A percentile compares a stretch with the other conserved stretches of the same genome.
Conservation (phyloP, 129 eudicot genomes). For the Lactuca sativa region DNA sequence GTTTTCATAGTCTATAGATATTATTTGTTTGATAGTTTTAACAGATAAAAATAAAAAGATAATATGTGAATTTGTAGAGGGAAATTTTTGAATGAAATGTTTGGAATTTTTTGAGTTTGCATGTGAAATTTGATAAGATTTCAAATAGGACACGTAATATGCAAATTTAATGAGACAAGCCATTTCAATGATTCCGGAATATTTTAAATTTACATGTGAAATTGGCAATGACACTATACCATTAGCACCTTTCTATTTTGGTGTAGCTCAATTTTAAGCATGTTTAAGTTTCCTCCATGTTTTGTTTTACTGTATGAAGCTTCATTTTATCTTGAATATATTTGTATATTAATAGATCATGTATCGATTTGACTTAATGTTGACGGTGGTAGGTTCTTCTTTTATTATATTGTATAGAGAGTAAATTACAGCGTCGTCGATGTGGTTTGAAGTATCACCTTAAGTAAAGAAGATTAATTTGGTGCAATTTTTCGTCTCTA, state of each 20-base stretch:
- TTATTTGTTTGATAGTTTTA: too few species aligned
- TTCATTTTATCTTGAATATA: not conserved
- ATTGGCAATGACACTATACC: not conserved
- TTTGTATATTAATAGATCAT: too few species aligned
- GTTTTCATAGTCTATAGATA: too few species aligned
- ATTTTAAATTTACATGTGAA: not conserved
- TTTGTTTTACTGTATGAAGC: not conserved
- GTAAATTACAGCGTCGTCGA: too few species aligned
- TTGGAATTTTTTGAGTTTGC: not conserved
- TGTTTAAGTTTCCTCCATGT: not conserved
- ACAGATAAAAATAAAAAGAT: too few species aligned
- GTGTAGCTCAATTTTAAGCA: not conserved
- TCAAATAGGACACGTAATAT: not conserved
- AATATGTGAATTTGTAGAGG: not conserved
- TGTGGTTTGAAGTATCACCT: too few species aligned
- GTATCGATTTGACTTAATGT: too few species aligned
- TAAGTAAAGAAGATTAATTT: too few species aligned
- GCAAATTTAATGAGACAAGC: not conserved
- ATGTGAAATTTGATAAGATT: not conserved
- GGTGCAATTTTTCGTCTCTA: too few species aligned
- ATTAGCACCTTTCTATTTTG: not conserved
- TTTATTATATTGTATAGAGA: too few species aligned
- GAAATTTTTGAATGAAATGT: not conserved
- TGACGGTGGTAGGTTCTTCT: too few species aligned
- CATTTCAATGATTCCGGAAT: not conserved